A percentile compares a stretch with the other conserved stretches of the same genome.
Evolutionary conservation across 805 yeast species (phyloP).

Genomic region (Hanseniaspora valbyensis): DNA sequence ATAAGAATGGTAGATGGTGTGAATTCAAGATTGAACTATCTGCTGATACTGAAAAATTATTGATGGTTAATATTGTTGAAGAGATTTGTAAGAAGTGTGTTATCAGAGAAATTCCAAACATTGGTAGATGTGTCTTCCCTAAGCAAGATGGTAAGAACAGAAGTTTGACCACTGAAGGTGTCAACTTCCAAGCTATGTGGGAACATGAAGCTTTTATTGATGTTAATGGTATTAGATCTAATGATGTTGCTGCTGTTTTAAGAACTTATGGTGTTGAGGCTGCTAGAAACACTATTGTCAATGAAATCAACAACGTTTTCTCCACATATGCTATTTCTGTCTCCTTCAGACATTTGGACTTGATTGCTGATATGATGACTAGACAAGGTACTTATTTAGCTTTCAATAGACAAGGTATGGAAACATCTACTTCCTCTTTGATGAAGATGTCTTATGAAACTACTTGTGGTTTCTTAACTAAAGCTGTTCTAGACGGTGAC

Average conservation of each 20-base stretch:
- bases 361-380: constrained; percentile 98
- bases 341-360: constrained; percentile 84
- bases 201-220: constrained; percentile 87
- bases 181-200: constrained; percentile 96
- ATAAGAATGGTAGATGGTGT: constrained; percentile 82
- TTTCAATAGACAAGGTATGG: constrained; percentile 97
- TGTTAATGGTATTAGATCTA: constrained; percentile 79
- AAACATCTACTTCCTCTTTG: constrained; percentile 86
- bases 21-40: constrained; percentile 73
- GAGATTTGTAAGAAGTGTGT: constrained; percentile 81
- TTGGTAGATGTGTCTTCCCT: constrained; percentile 89
- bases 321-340: constrained; percentile 92
- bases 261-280: constrained; percentile 96
- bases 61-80: constrained; percentile 95
- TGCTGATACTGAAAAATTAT: constrained; percentile 77
- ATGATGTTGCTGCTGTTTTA: constrained; percentile 85
- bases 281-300: constrained; percentile 92
- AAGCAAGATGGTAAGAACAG: constrained; percentile 53
- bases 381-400: constrained; percentile 95
- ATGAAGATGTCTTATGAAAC: constrained; percentile 99
- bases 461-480: constrained; percentile 91
- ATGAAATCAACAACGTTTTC: constrained; percentile 91
- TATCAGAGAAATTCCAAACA: constrained; percentile 80
- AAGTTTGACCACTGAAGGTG: constrained; percentile 90
- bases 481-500: constrained; percentile 88